Base-by-base conservation (phyloP, 495 filamentous ascomycete genomes). In the Penicillium subrubescens region DNA sequence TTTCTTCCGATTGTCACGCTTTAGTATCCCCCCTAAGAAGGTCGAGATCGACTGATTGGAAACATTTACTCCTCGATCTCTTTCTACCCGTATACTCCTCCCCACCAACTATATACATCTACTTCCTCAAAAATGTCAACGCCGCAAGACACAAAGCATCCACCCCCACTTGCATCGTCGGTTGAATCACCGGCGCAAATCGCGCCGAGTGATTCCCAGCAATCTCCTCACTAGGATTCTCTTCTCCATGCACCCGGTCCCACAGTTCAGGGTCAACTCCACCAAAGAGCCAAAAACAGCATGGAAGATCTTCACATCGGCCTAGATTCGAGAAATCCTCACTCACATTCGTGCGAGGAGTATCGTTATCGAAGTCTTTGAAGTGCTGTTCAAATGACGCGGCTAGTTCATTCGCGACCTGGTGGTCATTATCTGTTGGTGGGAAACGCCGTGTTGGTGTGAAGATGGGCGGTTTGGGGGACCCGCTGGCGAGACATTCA, bases 111-210 rank as follows among this genome's bases (percentile, higher is more conserved):
- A 41, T 17, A 41, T 41, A 41, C 37, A 15, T 15, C n/a, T 55
- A 68, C n/a, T 72, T 68, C 37, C n/a, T 67, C 39, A 80, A 66
- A 51, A 79, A 77, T 2, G 78, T 86, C 78, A 90, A 80, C 6
- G 86, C 86, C 5, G 75, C 85, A 39, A 84, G 69, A 55, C 81
- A 83, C 63, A 89, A 73, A 5, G 82, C 87, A 76, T 89, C 85
- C 8, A 85, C 73, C 0, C 81, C 89, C 8, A 73, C 74, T 59
- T 54, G 77, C 77, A 91, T 70, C 4, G 88, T 90, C 27, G 87
- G 88, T 64, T 87, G 82, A 17, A 91, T 82, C 6, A 81, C 85
- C 12, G 87, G 89, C 21, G 83, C 83, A 74, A 90, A 91, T 33
- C 82, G 77, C 3, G 82, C 77, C 50, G 81, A 87, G 67, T 92